These are phyloP conservation scores for Trametes gibbosa DNA, from an alignment of 768 basidiomycete genomes.

Conservation along the genomic window DNA sequence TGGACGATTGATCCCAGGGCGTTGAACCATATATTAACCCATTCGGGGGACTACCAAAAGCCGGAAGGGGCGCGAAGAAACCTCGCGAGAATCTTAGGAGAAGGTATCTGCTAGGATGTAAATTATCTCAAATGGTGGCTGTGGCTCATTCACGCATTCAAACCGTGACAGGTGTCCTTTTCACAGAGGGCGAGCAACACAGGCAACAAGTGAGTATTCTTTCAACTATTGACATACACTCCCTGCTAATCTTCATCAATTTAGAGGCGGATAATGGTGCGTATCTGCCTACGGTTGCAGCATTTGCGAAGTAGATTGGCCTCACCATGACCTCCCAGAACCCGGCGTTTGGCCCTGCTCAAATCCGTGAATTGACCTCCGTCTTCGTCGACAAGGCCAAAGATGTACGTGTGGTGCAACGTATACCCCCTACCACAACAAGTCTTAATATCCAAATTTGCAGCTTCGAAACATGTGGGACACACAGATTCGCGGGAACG, in stretches of 20 bases:
- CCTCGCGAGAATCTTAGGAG: constrained; percentile 41
- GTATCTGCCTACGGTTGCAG: not conserved
- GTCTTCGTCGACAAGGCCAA: constrained; percentile 57
- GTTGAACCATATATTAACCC: constrained; percentile 59
- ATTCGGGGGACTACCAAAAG: constrained; percentile 56
- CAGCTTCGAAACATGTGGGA: constrained; percentile 26
- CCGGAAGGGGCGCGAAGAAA: constrained; percentile 38
- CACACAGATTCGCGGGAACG: constrained; percentile 30
- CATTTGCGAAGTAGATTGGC: too few relatives aligned
- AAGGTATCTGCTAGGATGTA: constrained; percentile 29
- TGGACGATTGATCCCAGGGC: constrained; percentile 62
- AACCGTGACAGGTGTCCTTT: constrained; percentile 43
- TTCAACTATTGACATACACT: constrained; percentile 15
- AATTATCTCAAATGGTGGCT: too few relatives aligned
- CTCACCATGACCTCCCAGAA: constrained; percentile 37
- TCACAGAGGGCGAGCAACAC: constrained; percentile 41
- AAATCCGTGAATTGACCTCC: constrained; percentile 54
- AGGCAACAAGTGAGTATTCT: constrained; percentile 36
- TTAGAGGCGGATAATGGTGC: constrained; percentile 32
- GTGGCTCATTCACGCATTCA: not conserved
- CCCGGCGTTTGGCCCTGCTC: constrained; percentile 61
- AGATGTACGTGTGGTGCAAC: constrained; percentile 41
- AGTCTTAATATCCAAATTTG: too few relatives aligned
- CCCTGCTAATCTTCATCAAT: not conserved
- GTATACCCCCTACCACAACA: too few relatives aligned